phyloP scores from a whole-genome alignment of 1,284 basidiomycete genomes.

The Tilletia walkeri region DNA sequence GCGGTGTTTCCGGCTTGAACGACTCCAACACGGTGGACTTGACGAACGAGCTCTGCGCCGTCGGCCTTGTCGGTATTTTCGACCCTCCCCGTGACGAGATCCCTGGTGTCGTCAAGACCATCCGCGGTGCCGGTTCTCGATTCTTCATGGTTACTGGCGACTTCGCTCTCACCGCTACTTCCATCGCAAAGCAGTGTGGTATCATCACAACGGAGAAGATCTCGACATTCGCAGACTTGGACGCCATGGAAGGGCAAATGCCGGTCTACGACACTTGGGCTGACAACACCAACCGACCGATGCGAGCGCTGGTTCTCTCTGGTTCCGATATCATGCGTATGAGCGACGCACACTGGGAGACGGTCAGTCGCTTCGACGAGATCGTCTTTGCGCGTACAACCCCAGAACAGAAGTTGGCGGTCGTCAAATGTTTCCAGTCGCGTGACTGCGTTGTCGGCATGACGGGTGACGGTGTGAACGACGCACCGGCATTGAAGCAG shows the following conservation, averaged over 20 bases:
- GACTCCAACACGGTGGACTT: slow-evolving; percentile 53
- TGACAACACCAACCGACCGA: slow-evolving; percentile 52
- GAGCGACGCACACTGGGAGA: slow-evolving; percentile 61
- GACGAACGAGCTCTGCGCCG: slow-evolving; percentile 61
- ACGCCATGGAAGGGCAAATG: slow-evolving; percentile 21
- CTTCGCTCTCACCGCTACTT: slow-evolving; percentile 62
- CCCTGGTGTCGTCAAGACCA: slow-evolving; percentile 61
- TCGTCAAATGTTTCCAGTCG: slow-evolving; percentile 66
- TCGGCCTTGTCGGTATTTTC: slow-evolving; percentile 67
- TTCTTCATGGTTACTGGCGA: slow-evolving; percentile 72
- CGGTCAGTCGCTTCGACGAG: slow-evolving; percentile 64
- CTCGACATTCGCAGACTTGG: slow-evolving; percentile 56
- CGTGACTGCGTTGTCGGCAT: slow-evolving; percentile 63
- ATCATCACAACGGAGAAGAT: slow-evolving; percentile 62
- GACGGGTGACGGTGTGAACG: slow-evolving; percentile 71
- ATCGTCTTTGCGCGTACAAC: slow-evolving; percentile 73
- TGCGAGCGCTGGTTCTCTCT: slow-evolving; percentile 29
- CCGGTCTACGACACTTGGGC: slow-evolving; percentile 57
- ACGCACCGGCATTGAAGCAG: slow-evolving; percentile 62
- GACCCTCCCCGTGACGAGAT: slow-evolving; percentile 68
- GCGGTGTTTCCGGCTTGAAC: slow-evolving; percentile 32
- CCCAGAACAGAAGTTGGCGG: slow-evolving; percentile 68
- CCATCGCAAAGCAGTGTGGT: slow-evolving; percentile 66
- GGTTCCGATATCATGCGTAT: slow-evolving; percentile 29
- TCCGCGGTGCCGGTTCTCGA: slow-evolving; percentile 66